phyloP scores from a whole-genome alignment of 2,329 filamentous ascomycete genomes.

The Botrytis paeoniae region DNA sequence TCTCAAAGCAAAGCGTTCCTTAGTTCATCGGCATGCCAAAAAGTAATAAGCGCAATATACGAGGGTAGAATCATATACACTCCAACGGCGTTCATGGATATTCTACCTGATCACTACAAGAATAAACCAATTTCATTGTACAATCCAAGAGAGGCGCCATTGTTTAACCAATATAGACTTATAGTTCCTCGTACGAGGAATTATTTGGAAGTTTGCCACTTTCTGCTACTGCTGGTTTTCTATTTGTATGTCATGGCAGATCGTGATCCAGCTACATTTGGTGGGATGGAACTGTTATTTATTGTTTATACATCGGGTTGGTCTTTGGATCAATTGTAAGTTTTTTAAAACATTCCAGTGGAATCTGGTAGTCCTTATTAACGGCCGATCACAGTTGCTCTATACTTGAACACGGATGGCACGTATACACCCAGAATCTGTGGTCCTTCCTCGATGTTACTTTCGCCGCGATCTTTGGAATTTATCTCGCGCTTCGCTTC shows the following conservation, averaged over 20 bases:
- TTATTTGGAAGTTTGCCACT: constrained; percentile 71
- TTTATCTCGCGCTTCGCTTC: constrained; percentile 66
- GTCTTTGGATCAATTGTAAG: constrained; percentile 45
- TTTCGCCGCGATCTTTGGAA: constrained; percentile 68
- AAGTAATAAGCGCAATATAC: constrained; percentile 80
- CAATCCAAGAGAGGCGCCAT: constrained; percentile 69
- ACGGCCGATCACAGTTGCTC: constrained; percentile 45
- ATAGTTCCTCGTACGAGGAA: constrained; percentile 78
- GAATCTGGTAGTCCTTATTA: background rate
- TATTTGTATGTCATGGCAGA: constrained; percentile 72
- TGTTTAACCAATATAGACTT: constrained; percentile 81
- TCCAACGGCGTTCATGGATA: constrained; percentile 75
- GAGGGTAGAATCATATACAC: constrained; percentile 78
- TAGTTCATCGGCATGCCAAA: constrained; percentile 73
- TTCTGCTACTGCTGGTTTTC: constrained; percentile 63
- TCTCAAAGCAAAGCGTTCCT: constrained; percentile 78
- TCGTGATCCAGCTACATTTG: constrained; percentile 56
- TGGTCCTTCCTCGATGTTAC: constrained; percentile 85
- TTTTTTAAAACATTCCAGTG: constrained; percentile 51
- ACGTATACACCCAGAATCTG: constrained; percentile 81
- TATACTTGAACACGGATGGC: constrained; percentile 73
- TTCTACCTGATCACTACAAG: constrained; percentile 84
- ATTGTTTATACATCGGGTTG: constrained; percentile 73
- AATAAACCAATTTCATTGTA: constrained; percentile 78
- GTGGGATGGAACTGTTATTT: constrained; percentile 62